These are phyloP conservation scores for Phytophthora melonis DNA, from an alignment of 352 stramenopile species.

Conservation along the genomic window DNA sequence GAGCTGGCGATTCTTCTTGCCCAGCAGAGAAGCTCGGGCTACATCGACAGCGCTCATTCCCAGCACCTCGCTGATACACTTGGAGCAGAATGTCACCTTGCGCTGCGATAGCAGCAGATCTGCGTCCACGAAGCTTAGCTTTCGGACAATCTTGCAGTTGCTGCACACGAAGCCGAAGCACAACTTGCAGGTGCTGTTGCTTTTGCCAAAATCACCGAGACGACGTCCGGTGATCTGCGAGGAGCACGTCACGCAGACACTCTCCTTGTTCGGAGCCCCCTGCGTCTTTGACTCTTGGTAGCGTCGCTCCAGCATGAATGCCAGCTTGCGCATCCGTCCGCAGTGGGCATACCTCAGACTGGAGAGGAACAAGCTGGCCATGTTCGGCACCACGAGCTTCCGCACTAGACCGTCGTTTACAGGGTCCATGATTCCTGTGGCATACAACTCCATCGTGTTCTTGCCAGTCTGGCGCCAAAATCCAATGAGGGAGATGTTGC, in stretches of 20 bases:
- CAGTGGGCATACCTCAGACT: not conserved
- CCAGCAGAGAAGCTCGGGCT: not conserved
- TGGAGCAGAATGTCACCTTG: slow-evolving; percentile 36
- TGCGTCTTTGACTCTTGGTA: slow-evolving; percentile 32
- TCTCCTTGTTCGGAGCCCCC: slow-evolving; percentile 24
- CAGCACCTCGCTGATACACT: not conserved
- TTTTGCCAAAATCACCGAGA: slow-evolving; percentile 25
- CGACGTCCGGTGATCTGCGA: slow-evolving; percentile 7
- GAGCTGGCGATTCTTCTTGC: not conserved
- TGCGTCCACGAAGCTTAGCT: slow-evolving; percentile 35
- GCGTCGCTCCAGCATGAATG: slow-evolving; percentile 18
- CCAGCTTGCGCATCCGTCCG: slow-evolving; percentile 9
- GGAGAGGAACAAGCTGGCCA: not conserved
- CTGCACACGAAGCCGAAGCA: slow-evolving; percentile 21
- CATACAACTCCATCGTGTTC: not conserved
- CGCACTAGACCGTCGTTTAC: not conserved
- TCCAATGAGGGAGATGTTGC: not conserved
- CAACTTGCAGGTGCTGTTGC: slow-evolving; percentile 25
- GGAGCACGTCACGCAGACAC: slow-evolving; percentile 15
- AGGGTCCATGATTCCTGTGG: not conserved
- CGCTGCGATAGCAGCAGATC: slow-evolving; percentile 23
- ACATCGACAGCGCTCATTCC: slow-evolving; percentile 9
- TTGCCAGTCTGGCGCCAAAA: not conserved
- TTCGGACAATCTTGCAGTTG: slow-evolving; percentile 16
- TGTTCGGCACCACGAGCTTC: slow-evolving; percentile 1